phyloP scores from a whole-genome alignment of 495 filamentous ascomycete species.

The Cercophora scortea region DNA sequence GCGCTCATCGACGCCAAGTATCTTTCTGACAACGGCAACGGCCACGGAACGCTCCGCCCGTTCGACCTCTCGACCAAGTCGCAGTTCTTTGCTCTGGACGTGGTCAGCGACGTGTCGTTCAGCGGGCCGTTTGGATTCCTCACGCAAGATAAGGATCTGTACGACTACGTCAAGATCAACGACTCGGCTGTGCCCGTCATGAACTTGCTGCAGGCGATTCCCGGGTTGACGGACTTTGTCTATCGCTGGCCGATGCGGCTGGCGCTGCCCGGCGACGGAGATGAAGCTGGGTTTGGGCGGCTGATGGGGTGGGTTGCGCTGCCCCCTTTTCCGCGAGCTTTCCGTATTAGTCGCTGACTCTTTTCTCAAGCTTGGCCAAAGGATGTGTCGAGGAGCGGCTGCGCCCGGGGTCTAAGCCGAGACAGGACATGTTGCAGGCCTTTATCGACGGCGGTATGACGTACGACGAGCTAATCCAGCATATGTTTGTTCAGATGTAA shows the following conservation, averaged over 20 bases:
- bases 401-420: slow-evolving; percentile 2
- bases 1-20: slow-evolving; percentile 41
- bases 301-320: slow-evolving; percentile 16
- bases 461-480: slow-evolving; percentile 15
- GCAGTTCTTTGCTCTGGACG: slow-evolving; percentile 37
- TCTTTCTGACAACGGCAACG: slow-evolving; percentile 42
- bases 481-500: slow-evolving; percentile 17
- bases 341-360: too few species aligned
- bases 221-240: slow-evolving; percentile 24
- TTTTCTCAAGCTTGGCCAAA: slow-evolving; percentile 7
- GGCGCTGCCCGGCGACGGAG: slow-evolving; percentile 12
- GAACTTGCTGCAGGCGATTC: slow-evolving; percentile 17
- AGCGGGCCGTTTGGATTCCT: slow-evolving; percentile 45
- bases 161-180: slow-evolving; percentile 38
- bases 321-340: too few species aligned
- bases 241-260: slow-evolving; percentile 20
- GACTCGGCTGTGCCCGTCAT: slow-evolving; percentile 20
- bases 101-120: slow-evolving; percentile 41
- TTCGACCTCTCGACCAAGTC: too few species aligned
- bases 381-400: slow-evolving; percentile 12
- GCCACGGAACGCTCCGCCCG: too few species aligned
- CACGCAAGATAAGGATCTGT: slow-evolving; percentile 36
- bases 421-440: slow-evolving; percentile 30
- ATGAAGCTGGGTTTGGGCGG: slow-evolving; percentile 18
- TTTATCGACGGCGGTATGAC: slow-evolving; percentile 33